These are phyloP conservation scores for Apium graveolens DNA, from an alignment of 129 eudicot species.

Conservation along the genomic window DNA sequence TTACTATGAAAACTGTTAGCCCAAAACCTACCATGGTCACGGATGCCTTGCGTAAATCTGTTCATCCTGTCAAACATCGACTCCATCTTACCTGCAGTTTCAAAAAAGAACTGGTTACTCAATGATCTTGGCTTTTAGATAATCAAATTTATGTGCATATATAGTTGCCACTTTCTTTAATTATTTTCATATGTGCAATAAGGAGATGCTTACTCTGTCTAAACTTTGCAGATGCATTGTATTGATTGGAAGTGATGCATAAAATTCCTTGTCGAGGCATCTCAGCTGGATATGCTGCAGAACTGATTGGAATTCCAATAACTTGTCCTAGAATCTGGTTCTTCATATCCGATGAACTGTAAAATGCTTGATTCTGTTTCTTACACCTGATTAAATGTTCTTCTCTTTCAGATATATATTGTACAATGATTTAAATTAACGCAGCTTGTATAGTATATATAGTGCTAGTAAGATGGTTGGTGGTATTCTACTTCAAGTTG, in stretches of 20 bases:
- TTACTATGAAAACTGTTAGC: background rate
- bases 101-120: background rate
- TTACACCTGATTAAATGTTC: background rate
- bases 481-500: background rate
- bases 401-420: background rate
- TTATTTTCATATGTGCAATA: background rate
- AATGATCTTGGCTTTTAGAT: background rate
- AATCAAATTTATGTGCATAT: background rate
- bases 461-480: background rate
- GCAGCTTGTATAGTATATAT: constrained; percentile 3
- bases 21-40: constrained; percentile 30
- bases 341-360: constrained; percentile 8
- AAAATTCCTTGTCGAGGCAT: constrained; percentile 1
- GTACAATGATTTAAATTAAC: background rate
- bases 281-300: constrained; percentile 17
- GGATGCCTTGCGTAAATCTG: constrained; percentile 26
- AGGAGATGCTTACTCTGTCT: constrained; percentile 10
- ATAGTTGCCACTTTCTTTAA: background rate
- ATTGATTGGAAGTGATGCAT: constrained; percentile 15
- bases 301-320: constrained; percentile 17
- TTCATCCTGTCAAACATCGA: constrained; percentile 24
- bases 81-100: constrained; percentile 15
- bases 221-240: constrained; percentile 18
- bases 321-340: constrained; percentile 14
- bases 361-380: constrained; percentile 14